These are phyloP conservation scores for Hypoxylon crocopeplum DNA, from an alignment of 495 filamentous ascomycete genomes.

Conservation along the genomic window DNA sequence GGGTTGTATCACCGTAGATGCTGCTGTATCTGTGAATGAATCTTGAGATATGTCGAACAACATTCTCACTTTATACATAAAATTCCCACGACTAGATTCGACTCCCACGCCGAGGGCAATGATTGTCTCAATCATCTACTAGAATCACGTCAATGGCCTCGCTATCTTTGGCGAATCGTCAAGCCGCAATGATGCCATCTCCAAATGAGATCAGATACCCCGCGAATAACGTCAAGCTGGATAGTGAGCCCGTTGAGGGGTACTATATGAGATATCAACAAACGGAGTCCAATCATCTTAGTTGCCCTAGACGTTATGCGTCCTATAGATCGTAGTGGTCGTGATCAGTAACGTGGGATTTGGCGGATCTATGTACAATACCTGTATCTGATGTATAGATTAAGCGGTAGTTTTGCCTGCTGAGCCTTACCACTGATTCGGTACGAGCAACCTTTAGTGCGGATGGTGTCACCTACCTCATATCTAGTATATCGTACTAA, in stretches of 20 bases:
- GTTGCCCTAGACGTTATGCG: background rate
- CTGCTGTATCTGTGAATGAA: background rate
- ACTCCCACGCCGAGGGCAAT: conserved; percentile 5
- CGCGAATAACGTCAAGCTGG: conserved; percentile 33
- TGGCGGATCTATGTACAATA: too few relatives aligned
- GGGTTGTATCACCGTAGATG: background rate
- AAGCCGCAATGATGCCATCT: conserved; percentile 11
- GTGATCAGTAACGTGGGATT: background rate
- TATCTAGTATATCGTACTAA: too few relatives aligned
- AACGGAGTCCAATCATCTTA: background rate
- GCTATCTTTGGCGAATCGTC: conserved; percentile 28
- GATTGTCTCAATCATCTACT: conserved; percentile 16
- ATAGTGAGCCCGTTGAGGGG: conserved; percentile 10
- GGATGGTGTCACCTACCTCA: too few relatives aligned
- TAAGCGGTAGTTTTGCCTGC: too few relatives aligned
- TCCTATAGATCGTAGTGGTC: background rate
- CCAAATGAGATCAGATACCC: conserved; percentile 38
- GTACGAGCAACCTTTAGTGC: too few relatives aligned
- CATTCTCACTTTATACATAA: conserved; percentile 12
- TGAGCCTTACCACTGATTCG: too few relatives aligned
- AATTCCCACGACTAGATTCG: background rate
- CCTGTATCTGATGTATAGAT: too few relatives aligned
- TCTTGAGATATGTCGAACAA: background rate
- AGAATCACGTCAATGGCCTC: conserved; percentile 28
- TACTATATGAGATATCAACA: background rate